Base-by-base conservation (phyloP, 805 yeast genomes). In the Ogataea angusta region DNA sequence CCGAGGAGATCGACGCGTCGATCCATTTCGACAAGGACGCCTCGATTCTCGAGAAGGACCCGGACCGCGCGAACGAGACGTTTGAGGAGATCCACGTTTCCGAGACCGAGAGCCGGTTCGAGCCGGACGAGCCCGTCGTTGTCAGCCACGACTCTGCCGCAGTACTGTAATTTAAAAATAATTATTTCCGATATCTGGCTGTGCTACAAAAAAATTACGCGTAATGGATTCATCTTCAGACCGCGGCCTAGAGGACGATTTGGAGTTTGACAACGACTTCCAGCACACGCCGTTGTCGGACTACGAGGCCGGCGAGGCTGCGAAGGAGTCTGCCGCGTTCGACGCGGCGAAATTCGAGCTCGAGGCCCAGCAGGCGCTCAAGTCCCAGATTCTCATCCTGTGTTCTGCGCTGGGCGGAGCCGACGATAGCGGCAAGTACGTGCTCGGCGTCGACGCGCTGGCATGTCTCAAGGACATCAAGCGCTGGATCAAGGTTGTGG, bases 391-490 rank as follows among this genome's bases (percentile, higher is more conserved):
- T 23, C 75, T 90, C 10, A 78, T 86, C 30, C 70, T 90, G 28
- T 87, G 89, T 3, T 78, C 95, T 3, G 95, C 98, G 0, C 70
- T 91, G 2, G 99, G 99, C 39, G 98, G 97, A 2, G 75, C 82
- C 1, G 96, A 90, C 62, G 76, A 82, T 34, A 63, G 82, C 1
- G 47, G 57, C 2, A 59, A 63, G 2, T 93, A 93, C 55, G 78
- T 76, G 45, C 71, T 90, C 3, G 98, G 98, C 9, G 88, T 83
- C 44, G 97, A 91, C 55, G 95, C 95, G 2, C 60, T 77, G 40
- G 89, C 89, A 0, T 88, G 97, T 63, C 64, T 93, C 23, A 82
- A 85, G 51, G 99, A 93, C 63, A 63, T 93, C 46, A 88, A 87
- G 58, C 72, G 85, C 51, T 91, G 98, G 96, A 74, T 93, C 39